Evolutionary conservation across 306 rosid genomes (phyloP).

Genomic region (Senna tora): DNA sequence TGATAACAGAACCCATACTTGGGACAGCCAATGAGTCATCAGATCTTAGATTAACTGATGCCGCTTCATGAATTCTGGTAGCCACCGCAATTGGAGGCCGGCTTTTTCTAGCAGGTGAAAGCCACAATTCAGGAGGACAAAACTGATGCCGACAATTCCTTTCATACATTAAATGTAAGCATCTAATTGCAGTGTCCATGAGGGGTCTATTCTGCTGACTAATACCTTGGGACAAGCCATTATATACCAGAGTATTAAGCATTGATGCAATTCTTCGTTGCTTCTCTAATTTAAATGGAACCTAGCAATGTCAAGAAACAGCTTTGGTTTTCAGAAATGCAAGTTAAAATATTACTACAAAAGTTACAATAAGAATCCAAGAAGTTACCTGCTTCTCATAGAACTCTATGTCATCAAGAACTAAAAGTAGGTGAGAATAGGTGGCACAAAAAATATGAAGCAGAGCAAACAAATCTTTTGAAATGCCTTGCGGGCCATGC

Average conservation of each 20-base stretch:
- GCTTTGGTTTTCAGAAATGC: conserved; percentile 25
- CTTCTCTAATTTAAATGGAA: conserved; percentile 90
- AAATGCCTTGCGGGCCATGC: conserved; percentile 80
- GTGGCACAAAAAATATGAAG: conserved; percentile 93
- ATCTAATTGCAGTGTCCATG: conserved; percentile 88
- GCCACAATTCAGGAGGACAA: conserved; percentile 91
- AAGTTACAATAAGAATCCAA: conserved; percentile 21
- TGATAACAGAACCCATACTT: conserved; percentile 70
- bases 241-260: conserved; percentile 91
- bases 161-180: conserved; percentile 95
- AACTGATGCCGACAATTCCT: conserved; percentile 96
- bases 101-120: conserved; percentile 87
- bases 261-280: conserved; percentile 78
- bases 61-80: conserved; percentile 87
- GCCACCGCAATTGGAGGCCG: conserved; percentile 89
- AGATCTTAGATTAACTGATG: conserved; percentile 59
- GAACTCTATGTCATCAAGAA: conserved; percentile 97
- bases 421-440: conserved; percentile 89
- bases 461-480: conserved; percentile 68
- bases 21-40: conserved; percentile 61
- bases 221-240: conserved; percentile 67
- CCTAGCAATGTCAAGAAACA: conserved; percentile 54
- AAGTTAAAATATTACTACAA: conserved; percentile 7
- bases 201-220: conserved; percentile 64
- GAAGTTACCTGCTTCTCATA: conserved; percentile 82